Evolutionary conservation across 106 monocot species (phyloP).

Genomic region (Xerophyta viscosa): DNA sequence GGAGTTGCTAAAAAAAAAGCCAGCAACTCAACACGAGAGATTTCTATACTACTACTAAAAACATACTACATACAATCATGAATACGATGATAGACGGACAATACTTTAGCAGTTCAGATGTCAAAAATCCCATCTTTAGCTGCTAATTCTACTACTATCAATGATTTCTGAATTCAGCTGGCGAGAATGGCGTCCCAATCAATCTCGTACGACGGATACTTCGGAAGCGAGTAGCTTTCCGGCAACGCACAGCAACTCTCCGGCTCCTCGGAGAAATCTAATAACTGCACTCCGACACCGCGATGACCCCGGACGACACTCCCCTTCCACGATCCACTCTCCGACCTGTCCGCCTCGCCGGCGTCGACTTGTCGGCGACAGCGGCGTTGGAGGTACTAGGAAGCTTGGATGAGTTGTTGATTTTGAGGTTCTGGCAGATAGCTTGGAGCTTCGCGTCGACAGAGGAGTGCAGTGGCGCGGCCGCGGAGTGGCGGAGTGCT

Average conservation of each 20-base stretch:
- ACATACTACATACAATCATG: background rate
- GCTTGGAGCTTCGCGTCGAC: slow-evolving; percentile 42
- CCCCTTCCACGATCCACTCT: slow-evolving; percentile 6
- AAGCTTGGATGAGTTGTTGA: slow-evolving; percentile 5
- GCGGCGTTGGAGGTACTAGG: background rate
- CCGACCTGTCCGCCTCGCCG: slow-evolving; percentile 14
- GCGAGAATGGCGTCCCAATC: slow-evolving; percentile 48
- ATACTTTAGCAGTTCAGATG: slow-evolving; percentile 21
- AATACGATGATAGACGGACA: too few species aligned
- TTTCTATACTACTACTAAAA: background rate
- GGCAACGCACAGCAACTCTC: slow-evolving; percentile 19
- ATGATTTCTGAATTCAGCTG: background rate
- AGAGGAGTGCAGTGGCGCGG: slow-evolving; percentile 23
- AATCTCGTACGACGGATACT: slow-evolving; percentile 46
- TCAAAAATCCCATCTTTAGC: slow-evolving; percentile 32
- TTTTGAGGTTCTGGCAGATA: slow-evolving; percentile 22
- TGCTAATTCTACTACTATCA: too few species aligned
- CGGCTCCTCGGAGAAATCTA: slow-evolving; percentile 32
- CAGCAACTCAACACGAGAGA: slow-evolving; percentile 26
- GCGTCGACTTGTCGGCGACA: too few species aligned
- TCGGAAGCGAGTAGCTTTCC: slow-evolving; percentile 26
- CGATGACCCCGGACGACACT: slow-evolving; percentile 9
- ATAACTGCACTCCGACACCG: slow-evolving; percentile 24
- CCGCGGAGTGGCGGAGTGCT: slow-evolving; percentile 9
- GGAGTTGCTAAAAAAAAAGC: slow-evolving; percentile 25